Percentiles rank a stretch among this genome's conserved stretches.
Evolutionary conservation across 768 basidiomycete species (phyloP).

Genomic region (Piloderma croceum): DNA sequence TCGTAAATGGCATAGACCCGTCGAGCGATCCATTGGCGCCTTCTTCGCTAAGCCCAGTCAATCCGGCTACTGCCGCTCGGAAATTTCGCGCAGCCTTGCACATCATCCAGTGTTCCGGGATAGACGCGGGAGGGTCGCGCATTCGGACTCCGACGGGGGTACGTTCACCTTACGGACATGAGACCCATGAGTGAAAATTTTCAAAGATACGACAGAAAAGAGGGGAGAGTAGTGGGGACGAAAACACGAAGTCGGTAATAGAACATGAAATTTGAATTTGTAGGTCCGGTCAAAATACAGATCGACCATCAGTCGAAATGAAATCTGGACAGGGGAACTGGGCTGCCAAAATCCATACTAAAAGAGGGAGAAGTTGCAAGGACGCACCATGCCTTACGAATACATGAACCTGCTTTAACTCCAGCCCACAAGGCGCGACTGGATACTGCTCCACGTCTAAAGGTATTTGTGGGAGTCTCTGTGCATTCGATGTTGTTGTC

Average conservation of each 20-base stretch:
- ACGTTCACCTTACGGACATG: conserved; percentile 51
- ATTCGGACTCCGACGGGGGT: conserved; percentile 71
- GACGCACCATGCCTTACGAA: conserved; percentile 69
- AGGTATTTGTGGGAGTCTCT: conserved; percentile 36
- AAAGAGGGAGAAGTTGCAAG: background rate
- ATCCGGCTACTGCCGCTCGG: conserved; percentile 36
- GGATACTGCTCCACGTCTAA: conserved; percentile 61
- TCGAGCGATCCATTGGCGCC: conserved; percentile 5
- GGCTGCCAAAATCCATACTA: too few species aligned
- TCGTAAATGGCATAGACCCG: conserved; percentile 33
- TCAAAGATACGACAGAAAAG: background rate
- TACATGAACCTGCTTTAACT: conserved; percentile 67
- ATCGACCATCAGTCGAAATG: background rate
- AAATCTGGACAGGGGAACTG: too few species aligned
- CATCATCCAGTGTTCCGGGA: conserved; percentile 66
- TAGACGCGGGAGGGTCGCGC: conserved; percentile 52
- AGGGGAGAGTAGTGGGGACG: background rate
- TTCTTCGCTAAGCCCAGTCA: conserved; percentile 20
- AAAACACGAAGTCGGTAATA: background rate
- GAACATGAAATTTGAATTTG: too few species aligned
- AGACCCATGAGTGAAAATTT: background rate
- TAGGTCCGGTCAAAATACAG: background rate
- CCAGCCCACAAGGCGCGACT: conserved; percentile 45
- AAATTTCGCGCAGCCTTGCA: conserved; percentile 53
- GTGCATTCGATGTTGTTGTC: background rate